Base-by-base conservation (phyloP, 768 basidiomycete genomes). In the Suillus cothurnatus region DNA sequence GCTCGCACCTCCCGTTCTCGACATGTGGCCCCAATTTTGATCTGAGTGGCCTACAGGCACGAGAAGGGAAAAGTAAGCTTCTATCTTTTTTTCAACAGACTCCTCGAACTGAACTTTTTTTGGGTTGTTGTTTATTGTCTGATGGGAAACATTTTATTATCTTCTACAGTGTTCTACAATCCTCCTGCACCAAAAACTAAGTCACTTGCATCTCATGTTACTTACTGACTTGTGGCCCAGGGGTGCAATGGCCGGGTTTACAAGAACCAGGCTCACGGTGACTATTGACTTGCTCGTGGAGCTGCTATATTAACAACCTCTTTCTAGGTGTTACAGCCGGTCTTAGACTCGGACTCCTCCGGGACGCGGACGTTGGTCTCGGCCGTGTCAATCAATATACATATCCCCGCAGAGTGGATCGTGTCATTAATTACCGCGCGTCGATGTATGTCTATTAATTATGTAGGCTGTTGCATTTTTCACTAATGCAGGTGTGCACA, bases 201-300 rank as follows among this genome's bases (percentile, higher is more conserved):
- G n/a, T n/a, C n/a, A n/a, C n/a, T n/a, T n/a, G n/a, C n/a, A n/a
- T n/a, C n/a, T n/a, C n/a, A n/a, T n/a, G n/a, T n/a, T n/a, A n/a
- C n/a, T n/a, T n/a, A n/a, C n/a, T n/a, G n/a, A n/a, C n/a, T n/a
- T n/a, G n/a, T n/a, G n/a, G 97, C 95, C 1, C 92, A 95, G 65
- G 96, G 97, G 72, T 96, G 97, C 17, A 93, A 88, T 77, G 95
- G 94, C 71, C 99, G 95, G 95, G 94, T 99, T 64, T 99, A 99
- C 84, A 99, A 99, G 85, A 99, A 99, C 83, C 99, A 99, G 80
- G 97, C 98, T 61, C 94, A 97, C 68, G 97, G 96, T 90, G 64
- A 26, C 83, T 73, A 17, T 56, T 34, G 45, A n/a, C 60, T 45
- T 9, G 19, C 49, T 31, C 26, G 23, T 15, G 17, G 34, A 34